A percentile compares a stretch with the other conserved stretches of the same genome.
Conservation (phyloP, 148 eudicot species). For the Amaranthus cruentus region DNA sequence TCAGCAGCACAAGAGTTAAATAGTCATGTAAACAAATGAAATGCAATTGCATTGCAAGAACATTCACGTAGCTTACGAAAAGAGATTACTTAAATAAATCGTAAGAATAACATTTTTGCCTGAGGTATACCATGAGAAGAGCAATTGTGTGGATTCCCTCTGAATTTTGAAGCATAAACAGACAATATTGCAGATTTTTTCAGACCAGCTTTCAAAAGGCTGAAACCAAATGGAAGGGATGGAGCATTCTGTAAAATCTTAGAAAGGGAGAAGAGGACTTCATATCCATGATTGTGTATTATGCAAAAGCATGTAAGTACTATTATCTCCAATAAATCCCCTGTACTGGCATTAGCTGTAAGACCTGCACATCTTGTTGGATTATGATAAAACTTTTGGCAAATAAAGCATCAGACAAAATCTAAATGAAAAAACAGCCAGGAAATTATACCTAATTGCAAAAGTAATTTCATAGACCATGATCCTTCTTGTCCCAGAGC, state of each 20-base stretch:
- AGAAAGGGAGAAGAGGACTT: constrained; percentile 84
- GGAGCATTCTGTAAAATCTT: constrained; percentile 92
- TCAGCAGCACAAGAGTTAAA: too few relatives aligned
- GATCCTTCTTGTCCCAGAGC: constrained; percentile 48
- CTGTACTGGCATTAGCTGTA: constrained; percentile 52
- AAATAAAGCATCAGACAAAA: too few relatives aligned
- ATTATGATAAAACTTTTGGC: too few relatives aligned
- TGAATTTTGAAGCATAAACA: constrained; percentile 28
- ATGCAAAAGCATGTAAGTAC: constrained; percentile 92
- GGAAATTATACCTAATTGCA: constrained; percentile 60
- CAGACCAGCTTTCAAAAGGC: constrained; percentile 92
- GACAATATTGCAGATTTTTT: constrained; percentile 92
- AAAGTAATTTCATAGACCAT: constrained; percentile 49
- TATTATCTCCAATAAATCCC: constrained; percentile 86
- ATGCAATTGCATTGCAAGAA: too few relatives aligned
- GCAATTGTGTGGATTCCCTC: constrained; percentile 23
- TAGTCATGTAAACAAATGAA: too few relatives aligned
- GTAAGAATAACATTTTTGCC: not conserved
- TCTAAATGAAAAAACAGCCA: too few relatives aligned
- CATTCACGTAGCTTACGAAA: too few relatives aligned
- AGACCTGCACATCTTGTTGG: constrained; percentile 47
- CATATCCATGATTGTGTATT: constrained; percentile 86
- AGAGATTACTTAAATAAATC: not conserved
- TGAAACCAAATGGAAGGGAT: constrained; percentile 85
- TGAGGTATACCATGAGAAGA: constrained; percentile 30